phyloP scores from a whole-genome alignment of 2,329 filamentous ascomycete genomes.

The Fusarium pseudograminearum region DNA sequence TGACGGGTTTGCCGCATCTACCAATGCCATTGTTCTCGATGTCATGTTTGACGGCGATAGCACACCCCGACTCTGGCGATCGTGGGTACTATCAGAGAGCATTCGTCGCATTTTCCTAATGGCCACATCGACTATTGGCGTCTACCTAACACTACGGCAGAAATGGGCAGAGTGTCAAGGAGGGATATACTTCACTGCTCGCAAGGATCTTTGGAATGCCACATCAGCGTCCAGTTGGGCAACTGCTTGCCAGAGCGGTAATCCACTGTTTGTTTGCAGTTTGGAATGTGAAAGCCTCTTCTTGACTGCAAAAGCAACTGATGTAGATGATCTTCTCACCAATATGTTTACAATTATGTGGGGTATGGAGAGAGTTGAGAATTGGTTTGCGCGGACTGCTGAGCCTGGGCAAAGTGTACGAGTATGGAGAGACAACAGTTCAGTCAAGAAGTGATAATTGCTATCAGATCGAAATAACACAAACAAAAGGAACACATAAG shows the following conservation, averaged over 20 bases:
- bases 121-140: constrained; percentile 13
- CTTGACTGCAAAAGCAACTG: constrained; percentile 3
- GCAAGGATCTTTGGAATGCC: constrained; percentile 3
- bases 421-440: not conserved
- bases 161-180: constrained; percentile 24
- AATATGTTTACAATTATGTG: constrained; percentile 27
- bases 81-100: constrained; percentile 18
- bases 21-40: not conserved
- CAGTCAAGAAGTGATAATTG: not conserved
- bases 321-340: not conserved
- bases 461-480: too few relatives aligned
- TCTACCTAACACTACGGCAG: constrained; percentile 1
- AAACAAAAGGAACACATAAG: not conserved
- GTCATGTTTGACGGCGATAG: constrained; percentile 9
- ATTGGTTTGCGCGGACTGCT: constrained; percentile 14
- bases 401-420: not conserved
- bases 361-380: constrained; percentile 23
- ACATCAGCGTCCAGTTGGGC: not conserved
- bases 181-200: not conserved
- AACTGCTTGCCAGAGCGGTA: not conserved
- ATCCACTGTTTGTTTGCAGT: constrained; percentile 11
- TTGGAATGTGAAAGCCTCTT: constrained; percentile 18
- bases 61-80: not conserved
- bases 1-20: not conserved
- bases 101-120: constrained; percentile 16